Evolutionary conservation across 2,329 filamentous ascomycete species (phyloP).

Genomic region (Scedosporium apiospermum): DNA sequence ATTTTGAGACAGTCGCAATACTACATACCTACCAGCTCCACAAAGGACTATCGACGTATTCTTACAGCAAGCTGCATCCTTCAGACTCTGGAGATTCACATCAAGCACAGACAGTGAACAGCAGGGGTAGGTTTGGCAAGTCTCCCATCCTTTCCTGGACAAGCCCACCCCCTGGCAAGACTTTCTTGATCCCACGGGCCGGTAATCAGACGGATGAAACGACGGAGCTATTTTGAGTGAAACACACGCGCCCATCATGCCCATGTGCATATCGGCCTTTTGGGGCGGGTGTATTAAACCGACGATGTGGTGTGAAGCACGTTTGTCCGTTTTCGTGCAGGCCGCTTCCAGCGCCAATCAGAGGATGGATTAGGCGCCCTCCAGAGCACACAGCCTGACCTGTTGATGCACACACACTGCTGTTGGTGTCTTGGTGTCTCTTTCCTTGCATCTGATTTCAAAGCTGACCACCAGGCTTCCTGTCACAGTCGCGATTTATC

Average conservation of each 20-base stretch:
- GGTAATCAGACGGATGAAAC: conserved; percentile 1
- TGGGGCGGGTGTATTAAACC: background rate
- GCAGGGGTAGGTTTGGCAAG: no score
- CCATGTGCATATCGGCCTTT: background rate
- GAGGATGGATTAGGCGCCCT: conserved; percentile 18
- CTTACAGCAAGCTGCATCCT: no score
- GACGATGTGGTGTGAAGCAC: background rate
- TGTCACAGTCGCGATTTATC: no score
- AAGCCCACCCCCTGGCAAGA: background rate
- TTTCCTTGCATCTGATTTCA: no score
- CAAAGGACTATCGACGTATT: no score
- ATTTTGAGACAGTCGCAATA: no score
- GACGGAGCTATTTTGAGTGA: background rate
- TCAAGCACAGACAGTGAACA: no score
- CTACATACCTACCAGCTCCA: no score
- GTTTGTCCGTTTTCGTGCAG: background rate
- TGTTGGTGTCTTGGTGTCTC: no score
- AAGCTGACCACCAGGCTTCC: no score
- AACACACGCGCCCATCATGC: background rate
- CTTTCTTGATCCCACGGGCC: background rate
- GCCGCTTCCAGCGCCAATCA: conserved; percentile 16
- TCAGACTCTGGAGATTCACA: no score
- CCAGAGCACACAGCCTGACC: background rate
- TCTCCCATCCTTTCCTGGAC: background rate
- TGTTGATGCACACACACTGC: no score